Conservation (phyloP, 305 asterid species). For the Solanum aculeatissimum region DNA sequence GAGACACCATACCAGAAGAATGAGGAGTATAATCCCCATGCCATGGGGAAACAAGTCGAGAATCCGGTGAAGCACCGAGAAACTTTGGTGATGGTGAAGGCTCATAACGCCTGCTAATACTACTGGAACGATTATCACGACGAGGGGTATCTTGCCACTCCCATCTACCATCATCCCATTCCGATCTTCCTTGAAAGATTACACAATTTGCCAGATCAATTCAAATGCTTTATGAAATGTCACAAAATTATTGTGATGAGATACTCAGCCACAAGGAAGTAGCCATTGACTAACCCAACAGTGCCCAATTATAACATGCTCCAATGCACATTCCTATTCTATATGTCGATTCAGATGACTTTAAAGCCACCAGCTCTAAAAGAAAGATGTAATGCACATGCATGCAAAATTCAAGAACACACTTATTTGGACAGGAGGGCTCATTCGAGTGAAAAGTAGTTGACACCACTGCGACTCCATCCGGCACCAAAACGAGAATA, state of each 20-base stretch:
- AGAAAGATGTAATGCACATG: background rate
- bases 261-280: background rate
- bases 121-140: slow-evolving; percentile 40
- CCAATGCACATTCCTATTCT: background rate
- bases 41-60: slow-evolving; percentile 93
- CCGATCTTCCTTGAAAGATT: slow-evolving; percentile 58
- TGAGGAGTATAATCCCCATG: slow-evolving; percentile 76
- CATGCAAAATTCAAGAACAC: background rate
- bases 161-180: slow-evolving; percentile 97
- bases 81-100: slow-evolving; percentile 79
- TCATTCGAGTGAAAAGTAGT: background rate
- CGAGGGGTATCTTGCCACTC: slow-evolving; percentile 93
- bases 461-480: background rate
- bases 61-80: slow-evolving; percentile 89
- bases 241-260: background rate
- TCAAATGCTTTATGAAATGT: background rate
- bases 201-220: background rate
- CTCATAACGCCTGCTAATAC: slow-evolving; percentile 46
- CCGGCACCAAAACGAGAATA: background rate
- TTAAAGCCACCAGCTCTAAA: background rate
- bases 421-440: background rate
- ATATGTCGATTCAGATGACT: background rate
- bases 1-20: slow-evolving; percentile 34
- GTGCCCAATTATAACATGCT: background rate
- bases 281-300: background rate